phyloP scores from a whole-genome alignment of 495 filamentous ascomycete species.

The Penicillium steckii region DNA sequence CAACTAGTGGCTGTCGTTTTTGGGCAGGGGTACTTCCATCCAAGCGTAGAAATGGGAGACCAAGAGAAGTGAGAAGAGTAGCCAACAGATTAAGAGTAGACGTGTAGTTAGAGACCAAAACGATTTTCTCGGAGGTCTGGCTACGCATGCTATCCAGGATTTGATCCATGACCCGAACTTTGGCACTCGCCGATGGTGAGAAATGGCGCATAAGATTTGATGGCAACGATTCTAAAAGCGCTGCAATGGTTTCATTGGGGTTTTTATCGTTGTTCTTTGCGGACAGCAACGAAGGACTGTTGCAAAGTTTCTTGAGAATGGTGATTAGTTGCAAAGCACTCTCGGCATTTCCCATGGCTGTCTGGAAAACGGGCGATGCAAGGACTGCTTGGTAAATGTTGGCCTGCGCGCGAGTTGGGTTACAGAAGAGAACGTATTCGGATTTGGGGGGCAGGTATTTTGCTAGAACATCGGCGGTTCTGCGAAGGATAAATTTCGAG shows the following conservation, averaged over 20 bases:
- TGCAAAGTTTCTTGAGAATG: constrained; percentile 80
- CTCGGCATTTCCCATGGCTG: constrained; percentile 63
- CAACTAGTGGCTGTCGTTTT: constrained; percentile 73
- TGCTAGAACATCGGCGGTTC: constrained; percentile 72
- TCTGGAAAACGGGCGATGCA: constrained; percentile 65
- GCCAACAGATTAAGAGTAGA: constrained; percentile 71
- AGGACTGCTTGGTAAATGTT: constrained; percentile 69
- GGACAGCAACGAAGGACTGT: constrained; percentile 67
- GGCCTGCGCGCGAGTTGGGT: constrained; percentile 66
- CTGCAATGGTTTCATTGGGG: constrained; percentile 38
- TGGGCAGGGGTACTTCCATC: constrained; percentile 68
- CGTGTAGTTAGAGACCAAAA: constrained; percentile 82
- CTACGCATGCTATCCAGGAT: constrained; percentile 62
- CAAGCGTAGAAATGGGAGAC: constrained; percentile 66
- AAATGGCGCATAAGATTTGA: constrained; percentile 55
- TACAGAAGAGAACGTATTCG: constrained; percentile 76
- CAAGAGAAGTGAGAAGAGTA: constrained; percentile 60
- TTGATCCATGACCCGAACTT: constrained; percentile 70
- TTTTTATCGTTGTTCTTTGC: constrained; percentile 37
- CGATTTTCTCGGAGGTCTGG: constrained; percentile 69
- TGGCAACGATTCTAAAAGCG: constrained; percentile 59
- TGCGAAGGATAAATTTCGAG: constrained; percentile 70
- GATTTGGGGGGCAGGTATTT: constrained; percentile 76
- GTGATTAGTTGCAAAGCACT: constrained; percentile 74
- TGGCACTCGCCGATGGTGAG: constrained; percentile 61